Evolutionary conservation across 768 basidiomycete species (phyloP).

Genomic region (Russula dissimulans): DNA sequence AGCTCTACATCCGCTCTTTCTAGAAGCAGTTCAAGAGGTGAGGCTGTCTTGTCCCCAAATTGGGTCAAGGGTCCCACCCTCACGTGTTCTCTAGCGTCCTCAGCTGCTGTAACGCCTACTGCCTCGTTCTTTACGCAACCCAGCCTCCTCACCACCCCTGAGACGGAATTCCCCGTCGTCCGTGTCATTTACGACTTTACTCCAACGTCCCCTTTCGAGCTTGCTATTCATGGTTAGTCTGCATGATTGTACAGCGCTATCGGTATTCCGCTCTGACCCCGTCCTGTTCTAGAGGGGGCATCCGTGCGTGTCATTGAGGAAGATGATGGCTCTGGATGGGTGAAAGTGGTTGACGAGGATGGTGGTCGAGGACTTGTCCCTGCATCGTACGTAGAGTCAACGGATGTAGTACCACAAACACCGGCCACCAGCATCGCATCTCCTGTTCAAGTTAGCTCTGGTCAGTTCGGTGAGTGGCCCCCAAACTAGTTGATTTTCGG

Average conservation of each 20-base stretch:
- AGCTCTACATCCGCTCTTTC: conserved; percentile 30
- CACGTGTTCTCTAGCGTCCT: conserved; percentile 18
- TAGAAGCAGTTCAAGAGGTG: conserved; percentile 24
- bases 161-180: conserved; percentile 41
- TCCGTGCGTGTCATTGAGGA: conserved; percentile 61
- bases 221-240: conserved; percentile 50
- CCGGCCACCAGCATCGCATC: conserved; percentile 18
- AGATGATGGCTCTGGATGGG: conserved; percentile 84
- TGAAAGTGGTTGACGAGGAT: conserved; percentile 55
- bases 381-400: conserved; percentile 62
- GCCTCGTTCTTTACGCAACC: conserved; percentile 50
- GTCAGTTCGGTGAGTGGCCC: conserved; percentile 42
- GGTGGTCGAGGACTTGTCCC: conserved; percentile 68
- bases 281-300: conserved; percentile 45
- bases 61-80: conserved; percentile 15
- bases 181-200: conserved; percentile 67
- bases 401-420: conserved; percentile 24
- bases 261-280: neutral
- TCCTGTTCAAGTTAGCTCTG: conserved; percentile 31
- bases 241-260: neutral
- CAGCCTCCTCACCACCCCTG: conserved; percentile 31
- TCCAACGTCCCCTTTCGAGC: conserved; percentile 69
- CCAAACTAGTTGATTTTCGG: conserved; percentile 5
- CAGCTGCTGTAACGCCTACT: conserved; percentile 29
- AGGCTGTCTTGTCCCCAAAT: conserved; percentile 7